Conservation (phyloP, 108 stramenopile species). For the Pseudonitzschia delicatissima region DNA sequence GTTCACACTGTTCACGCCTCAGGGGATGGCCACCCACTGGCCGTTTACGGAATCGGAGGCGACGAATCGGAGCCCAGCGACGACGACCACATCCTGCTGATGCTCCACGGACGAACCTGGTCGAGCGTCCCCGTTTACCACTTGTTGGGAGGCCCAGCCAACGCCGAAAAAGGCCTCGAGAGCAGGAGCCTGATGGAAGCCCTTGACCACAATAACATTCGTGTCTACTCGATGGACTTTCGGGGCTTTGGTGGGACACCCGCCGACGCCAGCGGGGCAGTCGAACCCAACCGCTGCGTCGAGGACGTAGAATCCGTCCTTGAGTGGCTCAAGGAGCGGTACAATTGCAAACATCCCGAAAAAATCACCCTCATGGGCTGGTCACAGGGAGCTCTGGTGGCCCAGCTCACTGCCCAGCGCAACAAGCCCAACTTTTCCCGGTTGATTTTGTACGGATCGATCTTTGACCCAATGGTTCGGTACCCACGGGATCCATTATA, state of each 20-base stretch:
- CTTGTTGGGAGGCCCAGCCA: constrained; percentile 42
- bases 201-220: constrained; percentile 49
- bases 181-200: constrained; percentile 65
- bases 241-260: constrained; percentile 89
- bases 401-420: constrained; percentile 77
- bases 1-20: constrained; percentile 60
- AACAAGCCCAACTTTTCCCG: constrained; percentile 46
- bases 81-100: constrained; percentile 40
- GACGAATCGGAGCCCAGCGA: constrained; percentile 29
- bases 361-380: constrained; percentile 67
- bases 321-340: constrained; percentile 62
- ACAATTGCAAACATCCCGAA: constrained; percentile 20
- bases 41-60: constrained; percentile 66
- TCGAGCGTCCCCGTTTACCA: constrained; percentile 87
- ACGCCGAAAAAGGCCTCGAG: constrained; percentile 30
- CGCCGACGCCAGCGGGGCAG: constrained; percentile 48
- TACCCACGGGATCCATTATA: constrained; percentile 74
- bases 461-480: constrained; percentile 75
- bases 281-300: constrained; percentile 73
- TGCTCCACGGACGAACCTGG: constrained; percentile 89
- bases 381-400: constrained; percentile 85
- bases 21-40: constrained; percentile 66
- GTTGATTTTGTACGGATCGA: constrained; percentile 79
- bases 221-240: constrained; percentile 88
- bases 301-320: constrained; percentile 73